Conservation (phyloP, 2,329 filamentous ascomycete species). For the Drechslerella coelobrocha region DNA sequence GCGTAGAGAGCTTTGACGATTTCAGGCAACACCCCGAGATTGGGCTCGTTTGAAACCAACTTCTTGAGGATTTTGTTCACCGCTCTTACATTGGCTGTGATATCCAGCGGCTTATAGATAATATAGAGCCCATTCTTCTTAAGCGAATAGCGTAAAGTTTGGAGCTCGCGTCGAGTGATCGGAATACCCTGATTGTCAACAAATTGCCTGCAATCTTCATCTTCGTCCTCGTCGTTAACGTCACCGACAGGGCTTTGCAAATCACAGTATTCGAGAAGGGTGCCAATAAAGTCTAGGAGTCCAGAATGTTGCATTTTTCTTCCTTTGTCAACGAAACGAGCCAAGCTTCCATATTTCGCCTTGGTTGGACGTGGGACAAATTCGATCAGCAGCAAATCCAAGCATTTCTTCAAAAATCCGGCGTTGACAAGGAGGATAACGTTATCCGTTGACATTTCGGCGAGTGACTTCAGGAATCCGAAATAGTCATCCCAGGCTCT, state of each 20-base stretch:
- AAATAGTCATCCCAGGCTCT: conserved; percentile 81
- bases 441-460: conserved; percentile 68
- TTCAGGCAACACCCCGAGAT: conserved; percentile 19
- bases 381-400: conserved; percentile 70
- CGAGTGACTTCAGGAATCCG: conserved; percentile 71
- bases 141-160: conserved; percentile 15
- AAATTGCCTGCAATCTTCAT: conserved; percentile 26
- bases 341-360: conserved; percentile 61
- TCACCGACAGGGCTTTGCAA: conserved; percentile 29
- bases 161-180: conserved; percentile 23
- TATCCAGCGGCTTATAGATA: conserved; percentile 45
- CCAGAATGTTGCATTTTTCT: conserved; percentile 60
- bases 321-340: conserved; percentile 60
- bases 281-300: conserved; percentile 54
- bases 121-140: conserved; percentile 49
- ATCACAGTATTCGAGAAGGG: conserved; percentile 41
- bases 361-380: conserved; percentile 60
- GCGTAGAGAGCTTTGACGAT: conserved; percentile 40
- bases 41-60: conserved; percentile 32
- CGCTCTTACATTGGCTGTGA: conserved; percentile 29
- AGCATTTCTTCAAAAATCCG: conserved; percentile 67
- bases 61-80: conserved; percentile 46
- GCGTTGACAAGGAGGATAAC: conserved; percentile 67
- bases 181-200: conserved; percentile 29
- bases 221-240: conserved; percentile 40